Evolutionary conservation across 2,329 filamentous ascomycete species (phyloP), one percentile per base, ranked within the genome.

Genomic region (Pleomassaria siparia): DNA sequence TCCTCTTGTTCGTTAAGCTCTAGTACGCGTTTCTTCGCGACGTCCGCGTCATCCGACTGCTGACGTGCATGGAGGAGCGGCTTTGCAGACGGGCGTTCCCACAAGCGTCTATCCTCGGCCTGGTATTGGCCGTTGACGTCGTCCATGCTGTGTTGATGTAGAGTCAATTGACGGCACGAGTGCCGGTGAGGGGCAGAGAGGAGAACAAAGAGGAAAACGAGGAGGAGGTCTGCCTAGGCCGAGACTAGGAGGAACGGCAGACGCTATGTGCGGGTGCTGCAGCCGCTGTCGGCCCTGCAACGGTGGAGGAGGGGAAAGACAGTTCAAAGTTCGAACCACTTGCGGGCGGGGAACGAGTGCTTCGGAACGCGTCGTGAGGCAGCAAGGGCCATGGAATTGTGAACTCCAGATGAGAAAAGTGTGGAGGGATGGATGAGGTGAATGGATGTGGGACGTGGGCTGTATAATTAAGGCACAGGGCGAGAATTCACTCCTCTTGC

Each of bases 1-100:
- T 76, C 72, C 59, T 79, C 76, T 49, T 73, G 60, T 50, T 78
- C 73, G 51, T 80, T 80, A 55, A 80, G 62, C 54, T 77, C 72
- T 47, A 76, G 63, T 25, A 79, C 77, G 46, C 73, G 71, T 49
- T 75, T 69, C 56, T 75, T 73, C 49, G 77, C 76, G 54, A 64
- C 59, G 44, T 63, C 73, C 49, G 77, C 76, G 54, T 65, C 59
- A 44, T 63, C 47, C 43, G 58, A 64, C 49, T 57, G 50, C 44
- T 65, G 51, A 46, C 59, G 64, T 20, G 12, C 28, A 12, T 25
- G 29, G 9, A 6, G 18, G 21, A 12, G 41, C 42, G 63, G 64
- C 51, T 59, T 66, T 39, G 60, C 55, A 22, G 63, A 59, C 12
- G 59, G 59, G 22, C 64, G 60, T 51, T 66, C 64, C 41, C 65